Evolutionary conservation across 108 stramenopile species (phyloP).

Genomic region (Nannochloropsis salina): DNA sequence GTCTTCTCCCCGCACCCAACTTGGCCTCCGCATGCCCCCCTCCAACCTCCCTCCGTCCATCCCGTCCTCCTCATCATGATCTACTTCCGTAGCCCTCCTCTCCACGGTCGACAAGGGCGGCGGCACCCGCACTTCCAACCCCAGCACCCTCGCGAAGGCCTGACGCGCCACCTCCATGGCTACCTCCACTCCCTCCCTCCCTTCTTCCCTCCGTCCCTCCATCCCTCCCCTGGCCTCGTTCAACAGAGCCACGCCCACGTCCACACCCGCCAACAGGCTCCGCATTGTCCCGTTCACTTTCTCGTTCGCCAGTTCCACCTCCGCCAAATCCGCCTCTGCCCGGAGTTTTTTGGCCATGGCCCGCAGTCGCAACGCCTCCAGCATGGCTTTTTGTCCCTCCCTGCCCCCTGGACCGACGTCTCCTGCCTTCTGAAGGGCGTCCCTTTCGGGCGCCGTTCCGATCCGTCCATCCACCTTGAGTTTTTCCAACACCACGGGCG

Average conservation of each 20-base stretch:
- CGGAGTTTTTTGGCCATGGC: neutral
- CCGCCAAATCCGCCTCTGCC: neutral
- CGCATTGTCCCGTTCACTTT: neutral
- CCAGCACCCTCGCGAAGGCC: neutral
- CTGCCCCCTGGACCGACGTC: neutral
- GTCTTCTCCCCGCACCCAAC: conserved; percentile 15
- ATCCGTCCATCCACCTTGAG: neutral
- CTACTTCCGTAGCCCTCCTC: neutral
- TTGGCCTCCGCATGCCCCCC: neutral
- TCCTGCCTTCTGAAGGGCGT: neutral
- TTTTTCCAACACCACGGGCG: neutral
- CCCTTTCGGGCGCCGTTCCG: neutral
- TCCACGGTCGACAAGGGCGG: conserved; percentile 14
- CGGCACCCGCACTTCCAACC: neutral
- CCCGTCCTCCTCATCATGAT: neutral
- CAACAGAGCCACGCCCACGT: neutral
- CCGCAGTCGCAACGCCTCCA: neutral
- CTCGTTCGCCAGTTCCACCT: neutral
- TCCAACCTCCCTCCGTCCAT: neutral
- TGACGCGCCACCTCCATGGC: neutral
- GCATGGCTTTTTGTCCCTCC: neutral
- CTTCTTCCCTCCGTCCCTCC: neutral
- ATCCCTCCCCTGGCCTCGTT: neutral
- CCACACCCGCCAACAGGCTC: neutral
- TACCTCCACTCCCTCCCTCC: neutral